Base-by-base conservation (phyloP, 2,329 filamentous ascomycete genomes). In the Hypocrella siamensis region DNA sequence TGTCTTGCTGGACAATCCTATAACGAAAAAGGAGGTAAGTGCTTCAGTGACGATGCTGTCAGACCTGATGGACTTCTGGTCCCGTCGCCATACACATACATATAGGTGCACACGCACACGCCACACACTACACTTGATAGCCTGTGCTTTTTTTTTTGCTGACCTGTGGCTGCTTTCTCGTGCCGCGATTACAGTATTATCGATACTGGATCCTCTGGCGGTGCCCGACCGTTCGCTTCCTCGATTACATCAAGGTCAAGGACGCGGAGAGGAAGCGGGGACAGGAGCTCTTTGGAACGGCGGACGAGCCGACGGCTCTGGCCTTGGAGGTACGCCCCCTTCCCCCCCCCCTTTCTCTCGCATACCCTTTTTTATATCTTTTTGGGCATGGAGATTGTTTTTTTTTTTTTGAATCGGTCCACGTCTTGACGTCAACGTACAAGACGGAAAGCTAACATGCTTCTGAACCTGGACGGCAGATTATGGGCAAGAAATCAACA, bases 241-340 rank as follows among this genome's bases (percentile, higher is more conserved):
- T 98, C 30, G 90, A 98, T 57, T 94, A 84, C 52, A 68, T 75
- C 44, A 93, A 93, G 57, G 85, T 98, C 31, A 92, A 84, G 56
- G 74, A 90, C 40, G 75, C 69, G 0, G 90, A 98, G 65, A 74
- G 86, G 28, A 60, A 71, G 40, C 70, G 75, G 44, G 84, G 84
- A 0, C 65, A 59, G 14, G 79, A 88, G 54, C 64, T 98, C 3
- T 96, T 96, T 47, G 92, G 92, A 31, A 83, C 79, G 3, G 54
- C 56, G 2, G 71, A 79, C 31, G 73, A 80, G 49, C 90, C 88
- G 1, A 84, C 85, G 0, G 76, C 79, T 9, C 64, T 93, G 22
- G 86, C 88, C 17, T 70, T 71, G 15, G 78, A 79, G 64, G 73
- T 76, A 48, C 17, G 4, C 14, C 17, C 2, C n/a, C n/a, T n/a